Evolutionary conservation across 2,329 filamentous ascomycete species (phyloP).

Genomic region (Penicillium sp.): DNA sequence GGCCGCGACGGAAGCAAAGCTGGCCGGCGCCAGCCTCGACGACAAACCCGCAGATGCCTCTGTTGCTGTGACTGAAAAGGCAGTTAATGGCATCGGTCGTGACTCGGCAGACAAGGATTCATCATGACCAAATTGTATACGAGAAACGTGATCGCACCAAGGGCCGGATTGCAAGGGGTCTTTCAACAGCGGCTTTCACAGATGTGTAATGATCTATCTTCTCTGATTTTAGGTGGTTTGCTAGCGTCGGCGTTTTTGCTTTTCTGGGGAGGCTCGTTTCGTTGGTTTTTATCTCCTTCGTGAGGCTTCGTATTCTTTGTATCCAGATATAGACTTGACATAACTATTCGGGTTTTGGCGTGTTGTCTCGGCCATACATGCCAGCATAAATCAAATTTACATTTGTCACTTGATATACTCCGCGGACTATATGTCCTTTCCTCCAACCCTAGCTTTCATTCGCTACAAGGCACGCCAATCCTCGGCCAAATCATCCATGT

Average conservation of each 20-base stretch:
- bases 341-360: background rate
- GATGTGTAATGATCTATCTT: slow-evolving; percentile 14
- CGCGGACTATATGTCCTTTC: background rate
- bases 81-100: background rate
- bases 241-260: slow-evolving; percentile 9
- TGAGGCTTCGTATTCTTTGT: background rate
- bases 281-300: background rate
- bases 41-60: background rate
- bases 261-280: background rate
- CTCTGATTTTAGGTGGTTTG: background rate
- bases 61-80: background rate
- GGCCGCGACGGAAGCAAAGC: slow-evolving; percentile 59
- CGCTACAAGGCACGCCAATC: background rate
- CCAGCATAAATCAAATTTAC: background rate
- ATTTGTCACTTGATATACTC: background rate
- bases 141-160: background rate
- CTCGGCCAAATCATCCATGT: background rate
- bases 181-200: background rate
- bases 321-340: background rate
- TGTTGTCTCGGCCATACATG: background rate
- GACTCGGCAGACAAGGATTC: slow-evolving; percentile 1
- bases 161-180: background rate
- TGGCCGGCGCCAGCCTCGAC: slow-evolving; percentile 6
- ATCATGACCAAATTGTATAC: slow-evolving; percentile 8
- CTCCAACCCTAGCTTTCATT: background rate